Conservation (phyloP, 2,329 filamentous ascomycete species). For the Pseudonectria buxi region DNA sequence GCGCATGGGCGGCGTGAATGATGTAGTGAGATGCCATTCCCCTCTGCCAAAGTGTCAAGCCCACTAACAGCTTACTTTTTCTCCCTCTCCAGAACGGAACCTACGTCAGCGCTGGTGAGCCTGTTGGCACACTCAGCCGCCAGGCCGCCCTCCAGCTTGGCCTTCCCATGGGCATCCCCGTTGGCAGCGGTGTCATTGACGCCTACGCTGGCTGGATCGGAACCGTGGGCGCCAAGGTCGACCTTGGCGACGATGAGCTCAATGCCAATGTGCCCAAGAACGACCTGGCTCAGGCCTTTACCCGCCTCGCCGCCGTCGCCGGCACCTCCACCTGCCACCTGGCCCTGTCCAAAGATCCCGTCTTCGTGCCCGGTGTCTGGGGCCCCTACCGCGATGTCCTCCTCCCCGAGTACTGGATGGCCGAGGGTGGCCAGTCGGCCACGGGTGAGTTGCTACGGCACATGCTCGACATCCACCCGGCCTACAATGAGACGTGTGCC, state of each 20-base stretch:
- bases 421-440: conserved; percentile 92
- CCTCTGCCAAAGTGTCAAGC: background rate
- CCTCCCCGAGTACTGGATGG: conserved; percentile 90
- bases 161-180: conserved; percentile 77
- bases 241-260: conserved; percentile 60
- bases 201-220: conserved; percentile 98
- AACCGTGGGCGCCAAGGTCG: conserved; percentile 93
- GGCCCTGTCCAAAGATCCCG: conserved; percentile 86
- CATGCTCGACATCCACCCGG: conserved; percentile 90
- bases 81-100: conserved; percentile 65
- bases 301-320: conserved; percentile 84
- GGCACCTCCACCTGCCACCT: conserved; percentile 97
- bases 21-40: conserved; percentile 62
- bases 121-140: conserved; percentile 78
- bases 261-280: conserved; percentile 65
- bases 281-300: conserved; percentile 88
- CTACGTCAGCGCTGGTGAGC: conserved; percentile 86
- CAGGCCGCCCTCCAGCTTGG: conserved; percentile 79
- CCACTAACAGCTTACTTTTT: conserved; percentile 5
- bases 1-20: conserved; percentile 88
- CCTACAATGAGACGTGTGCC: conserved; percentile 72
- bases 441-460: conserved; percentile 93
- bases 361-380: conserved; percentile 96
- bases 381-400: conserved; percentile 94
- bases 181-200: conserved; percentile 95